Evolutionary conservation across 306 rosid species (phyloP), one percentile per base, ranked within the genome.

Genomic region (Crotalaria pallida): DNA sequence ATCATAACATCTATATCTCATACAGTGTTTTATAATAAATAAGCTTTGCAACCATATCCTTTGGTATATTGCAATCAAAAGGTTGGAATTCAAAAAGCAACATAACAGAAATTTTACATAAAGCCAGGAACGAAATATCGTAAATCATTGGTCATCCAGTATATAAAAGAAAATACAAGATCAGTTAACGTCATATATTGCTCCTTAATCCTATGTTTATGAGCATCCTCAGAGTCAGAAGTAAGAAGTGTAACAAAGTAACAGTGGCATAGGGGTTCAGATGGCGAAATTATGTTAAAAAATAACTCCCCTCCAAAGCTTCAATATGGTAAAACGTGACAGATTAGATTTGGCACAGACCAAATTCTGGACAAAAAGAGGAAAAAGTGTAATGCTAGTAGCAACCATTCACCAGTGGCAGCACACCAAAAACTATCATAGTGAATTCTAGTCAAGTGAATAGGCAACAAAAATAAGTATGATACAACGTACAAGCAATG

Each of bases 11-110:
- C 65, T 41, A 17, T 11, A 64, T 71, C 49, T 64, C 19, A 34
- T 11, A n/a, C n/a, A n/a, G n/a, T n/a, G 23, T 77, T 70, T 55
- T 43, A 69, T 40, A 60, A 19, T 0, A 9, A 12, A 60, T 5
- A 31, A 61, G 48, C 33, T 50, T 51, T 1, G 33, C 38, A 48
- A 11, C 52, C 38, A 56, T 38, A 34, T 12, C 40, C 34, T 40
- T 18, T 5, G 12, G 49, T 18, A 18, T 24, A 50, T 47, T 66
- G 40, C 49, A 69, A 26, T n/a, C n/a, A n/a, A n/a, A n/a, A n/a
- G n/a, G n/a, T n/a, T n/a, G n/a, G n/a, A n/a, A n/a, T 29, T 77
- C 55, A 60, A 16, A 52, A 26, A 69, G 66, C 38, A 69, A 34
- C 29, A 21, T 8, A 7, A 17, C 31, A 60, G 47, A 51, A 2